phyloP scores from a whole-genome alignment of 2,329 filamentous ascomycete genomes.

The Phoma sp. region DNA sequence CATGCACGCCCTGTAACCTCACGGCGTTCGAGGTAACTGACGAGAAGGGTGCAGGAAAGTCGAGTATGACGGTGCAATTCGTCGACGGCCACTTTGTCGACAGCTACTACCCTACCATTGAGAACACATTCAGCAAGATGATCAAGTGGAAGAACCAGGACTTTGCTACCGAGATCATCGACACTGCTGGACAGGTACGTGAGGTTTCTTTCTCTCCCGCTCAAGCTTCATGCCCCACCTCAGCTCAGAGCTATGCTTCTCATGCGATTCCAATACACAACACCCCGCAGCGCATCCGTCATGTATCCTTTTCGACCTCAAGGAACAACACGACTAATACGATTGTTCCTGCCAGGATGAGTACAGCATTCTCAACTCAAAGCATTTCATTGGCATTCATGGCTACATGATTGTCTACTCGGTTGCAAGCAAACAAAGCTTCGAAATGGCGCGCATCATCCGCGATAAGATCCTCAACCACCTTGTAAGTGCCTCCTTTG shows the following conservation, averaged over 20 bases:
- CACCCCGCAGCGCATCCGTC: background rate
- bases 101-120: constrained; percentile 98
- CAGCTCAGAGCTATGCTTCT: constrained; percentile 4
- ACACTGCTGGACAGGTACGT: constrained; percentile 89
- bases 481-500: constrained; percentile 65
- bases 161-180: constrained; percentile 95
- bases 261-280: background rate
- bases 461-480: constrained; percentile 97
- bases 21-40: constrained; percentile 15
- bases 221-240: constrained; percentile 23
- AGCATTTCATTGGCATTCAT: constrained; percentile 99
- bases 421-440: constrained; percentile 90
- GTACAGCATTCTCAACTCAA: constrained; percentile 97
- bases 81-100: constrained; percentile 98
- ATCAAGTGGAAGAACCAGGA: constrained; percentile 94
- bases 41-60: constrained; percentile 74
- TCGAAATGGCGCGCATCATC: constrained; percentile 97
- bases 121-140: constrained; percentile 97
- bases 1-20: constrained; percentile 4
- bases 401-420: constrained; percentile 99
- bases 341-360: constrained; percentile 71
- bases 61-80: constrained; percentile 93
- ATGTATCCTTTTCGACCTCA: background rate
- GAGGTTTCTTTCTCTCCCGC: constrained; percentile 26
- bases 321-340: constrained; percentile 28